Evolutionary conservation across 2,329 filamentous ascomycete genomes (phyloP), one percentile per base, ranked within the genome.

Genomic region (Ascosphaera aggregata): DNA sequence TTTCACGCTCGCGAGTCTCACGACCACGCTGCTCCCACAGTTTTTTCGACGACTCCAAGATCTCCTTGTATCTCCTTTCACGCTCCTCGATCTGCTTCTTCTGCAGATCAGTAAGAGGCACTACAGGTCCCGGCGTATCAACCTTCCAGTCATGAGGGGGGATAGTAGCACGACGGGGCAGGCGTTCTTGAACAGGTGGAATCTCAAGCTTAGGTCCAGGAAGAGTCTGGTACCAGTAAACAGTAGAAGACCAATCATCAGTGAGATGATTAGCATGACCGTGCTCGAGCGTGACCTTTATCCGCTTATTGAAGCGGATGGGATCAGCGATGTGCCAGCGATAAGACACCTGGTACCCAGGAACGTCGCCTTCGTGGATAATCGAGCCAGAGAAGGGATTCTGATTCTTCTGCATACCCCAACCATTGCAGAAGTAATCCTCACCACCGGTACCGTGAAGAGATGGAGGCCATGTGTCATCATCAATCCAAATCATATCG

Each of bases 391-490:
- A 48, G 43, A 54, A 54, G 2, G 52, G 52, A 37, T 48, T 54
- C 2, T 51, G 47, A 18, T 54, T 55, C 44, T 54, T 54, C 44
- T 55, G 53, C 53, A 55, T 55, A 27, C 53, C 53, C 52, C 53
- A 55, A 7, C 53, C 53, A 39, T 55, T 52, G 5, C 41, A 43
- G 31, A 55, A 54, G 43, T 55, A 55, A 42, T 55, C 53, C 32
- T 54, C 53, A 16, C 45, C 49, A 7, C 53, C 53, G 8, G 53
- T 55, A 36, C 53, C 53, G 36, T 55, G 52, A 47, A 55, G 50
- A 18, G 45, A 49, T 1, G 53, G 53, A 7, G 52, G 52, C 53
- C 53, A 55, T 5, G 48, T 51, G 39, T 55, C 52, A 40, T 55
- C 51, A 43, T 55, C 52, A 40, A 55, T 53, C 37, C 49, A 55